Conservation (phyloP, 148 eudicot species). For the Heliosperma pusillum region DNA sequence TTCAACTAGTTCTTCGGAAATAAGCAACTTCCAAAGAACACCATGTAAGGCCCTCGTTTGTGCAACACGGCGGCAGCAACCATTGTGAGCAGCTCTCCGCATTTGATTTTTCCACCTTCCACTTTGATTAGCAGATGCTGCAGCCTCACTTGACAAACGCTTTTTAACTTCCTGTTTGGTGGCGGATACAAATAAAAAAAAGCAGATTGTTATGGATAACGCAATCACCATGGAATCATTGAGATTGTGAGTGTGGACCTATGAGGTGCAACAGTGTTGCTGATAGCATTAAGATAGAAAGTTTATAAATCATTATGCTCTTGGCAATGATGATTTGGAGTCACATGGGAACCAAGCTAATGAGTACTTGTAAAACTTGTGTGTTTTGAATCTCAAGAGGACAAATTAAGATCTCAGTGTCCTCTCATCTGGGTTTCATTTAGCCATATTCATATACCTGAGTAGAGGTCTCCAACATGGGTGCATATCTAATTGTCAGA, state of each 20-base stretch:
- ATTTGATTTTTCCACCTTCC: conserved; percentile 99
- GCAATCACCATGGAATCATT: neutral
- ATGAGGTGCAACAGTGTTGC: neutral
- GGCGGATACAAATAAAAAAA: neutral
- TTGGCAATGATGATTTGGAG: neutral
- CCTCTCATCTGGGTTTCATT: too few relatives aligned
- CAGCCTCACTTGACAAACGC: conserved; percentile 78
- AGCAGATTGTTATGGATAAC: neutral
- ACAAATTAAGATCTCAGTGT: too few relatives aligned
- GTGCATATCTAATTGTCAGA: too few relatives aligned
- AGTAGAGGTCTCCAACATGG: too few relatives aligned
- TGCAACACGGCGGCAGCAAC: conserved; percentile 93
- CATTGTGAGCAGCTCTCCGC: conserved; percentile 93
- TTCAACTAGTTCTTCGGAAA: conserved; percentile 75
- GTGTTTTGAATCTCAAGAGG: neutral
- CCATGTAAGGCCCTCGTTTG: conserved; percentile 67
- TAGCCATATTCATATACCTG: too few relatives aligned
- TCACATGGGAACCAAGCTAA: neutral
- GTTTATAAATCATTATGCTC: neutral
- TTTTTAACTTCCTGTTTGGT: conserved; percentile 71
- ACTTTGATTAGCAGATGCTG: conserved; percentile 74
- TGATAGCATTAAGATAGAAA: neutral
- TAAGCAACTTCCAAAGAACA: conserved; percentile 85
- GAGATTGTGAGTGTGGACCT: neutral
- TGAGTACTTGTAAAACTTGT: neutral